These are phyloP conservation scores for Zymoseptoria passerinii DNA, from an alignment of 2,329 filamentous ascomycete genomes.

Conservation along the genomic window DNA sequence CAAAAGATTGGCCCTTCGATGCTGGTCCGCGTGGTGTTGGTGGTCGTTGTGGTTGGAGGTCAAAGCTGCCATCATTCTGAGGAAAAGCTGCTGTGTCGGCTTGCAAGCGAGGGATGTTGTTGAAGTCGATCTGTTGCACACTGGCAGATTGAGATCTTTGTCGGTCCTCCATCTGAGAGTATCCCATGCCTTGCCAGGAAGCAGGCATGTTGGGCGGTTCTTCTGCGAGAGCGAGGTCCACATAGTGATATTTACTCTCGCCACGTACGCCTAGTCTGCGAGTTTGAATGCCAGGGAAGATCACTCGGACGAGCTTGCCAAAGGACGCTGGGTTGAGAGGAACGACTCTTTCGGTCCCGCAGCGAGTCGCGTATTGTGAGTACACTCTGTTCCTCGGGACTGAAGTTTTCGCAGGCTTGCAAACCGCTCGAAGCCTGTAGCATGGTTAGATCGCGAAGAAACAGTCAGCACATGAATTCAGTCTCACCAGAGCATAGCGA, in stretches of 20 bases:
- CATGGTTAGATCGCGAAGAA: constrained; percentile 20
- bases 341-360: constrained; percentile 86
- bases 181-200: constrained; percentile 14
- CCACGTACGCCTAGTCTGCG: constrained; percentile 84
- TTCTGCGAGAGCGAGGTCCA: constrained; percentile 45
- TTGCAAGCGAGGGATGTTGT: constrained; percentile 38
- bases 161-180: constrained; percentile 15
- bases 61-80: constrained; percentile 25
- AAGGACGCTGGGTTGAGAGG: constrained; percentile 96
- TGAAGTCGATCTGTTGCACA: constrained; percentile 28
- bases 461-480: background rate
- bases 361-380: constrained; percentile 86
- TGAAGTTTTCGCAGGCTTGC: constrained; percentile 68
- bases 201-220: constrained; percentile 28
- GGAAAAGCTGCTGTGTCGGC: constrained; percentile 44
- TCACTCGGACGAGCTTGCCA: constrained; percentile 89
- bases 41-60: constrained; percentile 23
- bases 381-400: constrained; percentile 91
- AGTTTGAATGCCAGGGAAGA: constrained; percentile 92
- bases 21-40: constrained; percentile 30
- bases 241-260: constrained; percentile 97
- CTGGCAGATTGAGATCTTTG: constrained; percentile 26
- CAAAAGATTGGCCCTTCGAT: constrained; percentile 39
- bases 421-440: constrained; percentile 63
- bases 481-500: constrained; percentile 78